These are phyloP conservation scores for Aspergillus aculeatus DNA, from an alignment of 2,329 filamentous ascomycete species.

Conservation along the genomic window DNA sequence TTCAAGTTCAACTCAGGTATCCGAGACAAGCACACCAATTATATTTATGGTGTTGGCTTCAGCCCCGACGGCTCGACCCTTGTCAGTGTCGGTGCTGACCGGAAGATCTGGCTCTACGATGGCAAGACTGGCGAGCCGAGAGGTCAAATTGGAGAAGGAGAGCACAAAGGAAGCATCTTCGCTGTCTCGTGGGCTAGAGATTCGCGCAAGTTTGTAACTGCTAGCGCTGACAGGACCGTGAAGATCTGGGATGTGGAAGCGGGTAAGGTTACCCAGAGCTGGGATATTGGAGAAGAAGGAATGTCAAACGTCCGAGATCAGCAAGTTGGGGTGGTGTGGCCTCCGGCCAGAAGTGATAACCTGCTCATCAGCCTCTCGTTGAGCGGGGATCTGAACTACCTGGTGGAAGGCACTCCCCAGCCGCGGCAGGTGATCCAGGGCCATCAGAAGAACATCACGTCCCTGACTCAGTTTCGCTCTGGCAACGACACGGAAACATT, in stretches of 20 bases:
- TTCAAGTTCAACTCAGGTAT: slow-evolving; percentile 94
- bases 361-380: slow-evolving; percentile 88
- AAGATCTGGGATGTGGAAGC: slow-evolving; percentile 89
- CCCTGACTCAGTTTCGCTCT: slow-evolving; percentile 60
- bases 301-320: slow-evolving; percentile 73
- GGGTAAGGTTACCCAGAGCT: slow-evolving; percentile 74
- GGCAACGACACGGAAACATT: slow-evolving; percentile 58
- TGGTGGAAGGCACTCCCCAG: slow-evolving; percentile 67
- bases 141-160: slow-evolving; percentile 65
- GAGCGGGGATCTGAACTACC: slow-evolving; percentile 85
- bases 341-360: slow-evolving; percentile 75
- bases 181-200: slow-evolving; percentile 86
- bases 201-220: slow-evolving; percentile 81
- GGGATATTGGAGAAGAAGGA: slow-evolving; percentile 77
- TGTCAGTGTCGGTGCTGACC: slow-evolving; percentile 89
- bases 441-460: slow-evolving; percentile 88
- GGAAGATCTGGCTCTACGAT: slow-evolving; percentile 89
- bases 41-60: slow-evolving; percentile 83
- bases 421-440: slow-evolving; percentile 75
- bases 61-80: slow-evolving; percentile 80
- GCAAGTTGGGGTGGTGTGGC: slow-evolving; percentile 93
- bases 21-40: slow-evolving; percentile 77
- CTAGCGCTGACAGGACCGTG: slow-evolving; percentile 90
- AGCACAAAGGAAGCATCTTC: slow-evolving; percentile 92
- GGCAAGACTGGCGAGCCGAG: slow-evolving; percentile 89